phyloP scores from a whole-genome alignment of 163 green algal genomes.

The Coccomyxa subellipsoidea region DNA sequence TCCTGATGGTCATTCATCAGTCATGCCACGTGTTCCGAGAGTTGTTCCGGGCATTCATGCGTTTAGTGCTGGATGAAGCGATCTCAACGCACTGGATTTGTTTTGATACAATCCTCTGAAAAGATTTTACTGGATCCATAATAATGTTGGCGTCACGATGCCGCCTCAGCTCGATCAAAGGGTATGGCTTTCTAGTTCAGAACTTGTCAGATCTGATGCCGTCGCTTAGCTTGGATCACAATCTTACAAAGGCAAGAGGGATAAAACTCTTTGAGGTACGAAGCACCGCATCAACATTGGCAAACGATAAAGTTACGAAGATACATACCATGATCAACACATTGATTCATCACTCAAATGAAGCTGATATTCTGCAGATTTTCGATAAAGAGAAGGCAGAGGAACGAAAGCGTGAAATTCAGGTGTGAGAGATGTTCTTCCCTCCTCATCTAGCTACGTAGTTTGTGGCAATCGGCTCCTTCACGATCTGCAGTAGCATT shows the following conservation, averaged over 20 bases:
- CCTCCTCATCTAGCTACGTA: not conserved
- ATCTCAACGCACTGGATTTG: no score
- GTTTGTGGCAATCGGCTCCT: not conserved
- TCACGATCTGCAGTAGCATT: not conserved
- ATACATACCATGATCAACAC: not conserved
- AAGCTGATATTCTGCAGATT: not conserved
- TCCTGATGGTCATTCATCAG: no score
- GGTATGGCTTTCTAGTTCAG: not conserved
- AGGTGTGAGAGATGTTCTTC: no score
- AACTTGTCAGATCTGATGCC: not conserved
- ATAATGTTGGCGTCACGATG: not conserved
- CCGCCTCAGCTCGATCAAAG: not conserved
- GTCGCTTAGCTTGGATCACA: not conserved
- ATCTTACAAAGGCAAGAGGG: not conserved
- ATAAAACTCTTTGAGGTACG: not conserved
- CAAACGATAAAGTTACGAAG: no score
- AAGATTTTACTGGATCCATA: not conserved
- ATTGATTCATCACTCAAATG: not conserved
- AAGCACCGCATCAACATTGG: not conserved
- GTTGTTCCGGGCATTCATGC: no score
- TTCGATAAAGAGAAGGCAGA: constrained; percentile 11
- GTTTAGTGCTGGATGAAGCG: no score
- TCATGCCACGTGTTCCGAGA: no score
- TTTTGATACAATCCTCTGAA: no score
- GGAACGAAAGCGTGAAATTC: not conserved